Evolutionary conservation across 352 stramenopile species (phyloP), one percentile per base, ranked within the genome.

Genomic region (Phytophthora palmivora): DNA sequence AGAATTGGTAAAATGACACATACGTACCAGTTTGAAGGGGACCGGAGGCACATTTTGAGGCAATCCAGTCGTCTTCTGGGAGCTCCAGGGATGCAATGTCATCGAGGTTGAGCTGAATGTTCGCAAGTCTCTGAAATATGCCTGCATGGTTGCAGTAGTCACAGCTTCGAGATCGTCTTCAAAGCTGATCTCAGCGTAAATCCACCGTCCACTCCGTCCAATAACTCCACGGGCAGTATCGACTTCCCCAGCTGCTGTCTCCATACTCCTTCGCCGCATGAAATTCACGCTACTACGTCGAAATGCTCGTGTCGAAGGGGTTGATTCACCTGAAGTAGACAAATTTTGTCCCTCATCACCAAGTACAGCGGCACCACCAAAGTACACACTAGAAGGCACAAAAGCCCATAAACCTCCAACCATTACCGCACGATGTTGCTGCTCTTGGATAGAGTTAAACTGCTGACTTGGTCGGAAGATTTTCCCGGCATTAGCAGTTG

Each of bases 171-270:
- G 54, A 22, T 78, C 58, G 14, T 80, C 68, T 24, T 66, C 58
- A 19, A 78, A 60, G 46, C 59, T 73, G 16, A 90, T 28, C 45
- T 90, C 77, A 2, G 49, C 72, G 50, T 90, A 90, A 6, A 90
- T 67, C 81, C 81, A 87, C 3, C 9, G 28, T 26, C 33, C n/a
- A 21, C n/a, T 14, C 11, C 15, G 53, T 18, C 19, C 68, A 42
- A 24, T 49, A 3, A 21, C 56, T 61, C 49, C 57, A 66, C n/a
- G 65, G 44, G n/a, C 53, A 60, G 18, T 18, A 28, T 57, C 37
- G 0, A 6, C 18, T 10, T 43, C 21, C 16, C 28, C 38, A 32
- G 5, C 11, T 15, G 6, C 34, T 42, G 18, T 14, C 34, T 66
- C n/a, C 0, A 73, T 19, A 19, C 52, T 69, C 24, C 21, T 61